phyloP scores from a whole-genome alignment of 2,329 filamentous ascomycete genomes.

The Fusarium chlamydosporum region DNA sequence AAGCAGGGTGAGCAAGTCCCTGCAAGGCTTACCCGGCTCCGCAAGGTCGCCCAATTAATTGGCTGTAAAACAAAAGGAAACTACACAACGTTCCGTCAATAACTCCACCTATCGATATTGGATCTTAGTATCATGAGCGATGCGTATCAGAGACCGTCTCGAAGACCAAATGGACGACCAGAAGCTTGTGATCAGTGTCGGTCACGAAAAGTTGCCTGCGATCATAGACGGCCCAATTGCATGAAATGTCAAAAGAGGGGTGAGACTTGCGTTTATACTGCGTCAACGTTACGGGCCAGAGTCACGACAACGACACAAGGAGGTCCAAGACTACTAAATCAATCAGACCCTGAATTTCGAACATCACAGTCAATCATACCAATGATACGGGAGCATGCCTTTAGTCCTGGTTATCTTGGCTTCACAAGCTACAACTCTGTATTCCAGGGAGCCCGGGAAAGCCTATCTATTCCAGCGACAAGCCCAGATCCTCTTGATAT shows the following conservation, averaged over 20 bases:
- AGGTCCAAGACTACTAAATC: constrained; percentile 1
- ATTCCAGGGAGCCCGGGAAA: constrained; percentile 59
- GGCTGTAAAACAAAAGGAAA: too few species aligned
- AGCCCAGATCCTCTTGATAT: background rate
- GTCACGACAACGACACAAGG: constrained; percentile 20
- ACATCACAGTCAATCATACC: constrained; percentile 19
- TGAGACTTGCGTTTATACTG: constrained; percentile 57
- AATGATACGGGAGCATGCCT: constrained; percentile 36
- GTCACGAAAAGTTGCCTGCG: constrained; percentile 37
- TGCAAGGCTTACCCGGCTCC: too few species aligned
- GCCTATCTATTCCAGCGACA: constrained; percentile 53
- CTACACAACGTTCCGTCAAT: too few species aligned
- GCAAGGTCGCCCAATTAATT: too few species aligned
- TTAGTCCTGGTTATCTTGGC: constrained; percentile 59
- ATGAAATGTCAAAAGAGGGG: constrained; percentile 51
- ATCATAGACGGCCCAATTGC: constrained; percentile 29
- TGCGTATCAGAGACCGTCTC: background rate
- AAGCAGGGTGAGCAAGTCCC: too few species aligned
- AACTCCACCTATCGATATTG: too few species aligned
- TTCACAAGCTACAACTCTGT: constrained; percentile 60
- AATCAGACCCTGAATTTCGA: background rate
- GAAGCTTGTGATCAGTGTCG: constrained; percentile 40
- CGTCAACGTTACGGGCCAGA: constrained; percentile 10
- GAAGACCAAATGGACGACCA: constrained; percentile 32
- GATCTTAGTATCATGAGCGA: constrained; percentile 18